These are phyloP conservation scores for Diaporthe nobilis DNA, from an alignment of 2,329 filamentous ascomycete species.

Conservation along the genomic window DNA sequence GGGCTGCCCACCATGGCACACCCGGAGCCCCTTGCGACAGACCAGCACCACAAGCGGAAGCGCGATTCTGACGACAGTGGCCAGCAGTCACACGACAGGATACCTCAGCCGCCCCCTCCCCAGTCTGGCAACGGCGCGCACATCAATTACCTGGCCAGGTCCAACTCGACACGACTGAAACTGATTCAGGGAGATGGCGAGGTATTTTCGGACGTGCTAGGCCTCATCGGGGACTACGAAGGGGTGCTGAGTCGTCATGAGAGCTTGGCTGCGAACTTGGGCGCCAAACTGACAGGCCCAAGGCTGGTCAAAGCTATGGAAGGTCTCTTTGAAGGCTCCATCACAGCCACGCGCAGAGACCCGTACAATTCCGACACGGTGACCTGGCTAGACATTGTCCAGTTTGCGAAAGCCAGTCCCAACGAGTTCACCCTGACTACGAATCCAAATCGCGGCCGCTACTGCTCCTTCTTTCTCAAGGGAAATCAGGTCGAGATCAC, in stretches of 20 bases:
- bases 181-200: conserved; percentile 72
- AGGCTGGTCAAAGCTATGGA: conserved; percentile 90
- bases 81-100: conserved; percentile 56
- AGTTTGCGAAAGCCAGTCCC: conserved; percentile 85
- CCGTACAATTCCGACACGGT: conserved; percentile 69
- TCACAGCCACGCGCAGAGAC: conserved; percentile 70
- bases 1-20: conserved; percentile 56
- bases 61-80: conserved; percentile 61
- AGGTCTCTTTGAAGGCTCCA: conserved; percentile 85
- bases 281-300: conserved; percentile 85
- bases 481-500: conserved; percentile 87
- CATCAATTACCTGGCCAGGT: conserved; percentile 69
- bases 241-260: conserved; percentile 86
- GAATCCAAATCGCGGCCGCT: conserved; percentile 75
- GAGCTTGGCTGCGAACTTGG: conserved; percentile 87
- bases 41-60: conserved; percentile 62
- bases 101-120: conserved; percentile 60
- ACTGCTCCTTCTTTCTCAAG: conserved; percentile 87
- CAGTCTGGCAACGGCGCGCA: conserved; percentile 58
- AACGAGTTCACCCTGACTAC: conserved; percentile 82
- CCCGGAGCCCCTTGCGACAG: conserved; percentile 35
- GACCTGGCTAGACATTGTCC: conserved; percentile 88
- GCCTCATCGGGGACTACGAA: conserved; percentile 84
- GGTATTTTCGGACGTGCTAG: conserved; percentile 80
- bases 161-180: conserved; percentile 59